A percentile compares a stretch with the other conserved stretches of the same genome.
These are phyloP conservation scores for Tanacetum coccineum DNA, from an alignment of 129 eudicot species.

Conservation along the genomic window DNA sequence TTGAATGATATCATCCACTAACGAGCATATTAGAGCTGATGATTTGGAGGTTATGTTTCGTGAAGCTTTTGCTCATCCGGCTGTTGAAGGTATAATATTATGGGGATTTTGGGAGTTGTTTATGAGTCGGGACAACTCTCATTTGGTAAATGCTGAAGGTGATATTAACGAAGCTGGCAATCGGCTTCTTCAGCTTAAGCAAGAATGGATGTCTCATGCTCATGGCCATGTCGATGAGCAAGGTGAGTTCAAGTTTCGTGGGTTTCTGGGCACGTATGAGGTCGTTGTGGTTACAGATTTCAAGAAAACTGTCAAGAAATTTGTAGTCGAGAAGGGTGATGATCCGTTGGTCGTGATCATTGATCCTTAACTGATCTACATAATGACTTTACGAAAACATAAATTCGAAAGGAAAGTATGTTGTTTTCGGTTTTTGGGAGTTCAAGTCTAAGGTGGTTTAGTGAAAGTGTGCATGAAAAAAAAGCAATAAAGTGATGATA, in stretches of 20 bases:
- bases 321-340: slow-evolving; percentile 68
- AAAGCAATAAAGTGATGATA: too few species aligned
- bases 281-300: slow-evolving; percentile 28
- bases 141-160: slow-evolving; percentile 84
- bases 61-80: too few species aligned
- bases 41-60: too few species aligned
- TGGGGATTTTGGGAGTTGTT: slow-evolving; percentile 44
- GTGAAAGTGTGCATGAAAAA: too few species aligned
- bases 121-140: slow-evolving; percentile 74
- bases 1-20: too few species aligned
- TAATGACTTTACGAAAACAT: neutral
- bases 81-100: too few species aligned
- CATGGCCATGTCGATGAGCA: slow-evolving; percentile 60
- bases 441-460: too few species aligned
- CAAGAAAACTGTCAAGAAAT: slow-evolving; percentile 46
- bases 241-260: slow-evolving; percentile 59
- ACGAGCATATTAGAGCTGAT: too few species aligned
- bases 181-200: slow-evolving; percentile 54
- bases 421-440: too few species aligned
- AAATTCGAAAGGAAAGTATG: neutral
- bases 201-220: slow-evolving; percentile 70
- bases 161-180: slow-evolving; percentile 83
- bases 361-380: slow-evolving; percentile 2
- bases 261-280: slow-evolving; percentile 68
- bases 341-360: slow-evolving; percentile 44